A percentile compares a stretch with the other conserved stretches of the same genome.
phyloP scores from a whole-genome alignment of 225 moss, liverwort and hornwort genomes.

The Neckera pumila region DNA sequence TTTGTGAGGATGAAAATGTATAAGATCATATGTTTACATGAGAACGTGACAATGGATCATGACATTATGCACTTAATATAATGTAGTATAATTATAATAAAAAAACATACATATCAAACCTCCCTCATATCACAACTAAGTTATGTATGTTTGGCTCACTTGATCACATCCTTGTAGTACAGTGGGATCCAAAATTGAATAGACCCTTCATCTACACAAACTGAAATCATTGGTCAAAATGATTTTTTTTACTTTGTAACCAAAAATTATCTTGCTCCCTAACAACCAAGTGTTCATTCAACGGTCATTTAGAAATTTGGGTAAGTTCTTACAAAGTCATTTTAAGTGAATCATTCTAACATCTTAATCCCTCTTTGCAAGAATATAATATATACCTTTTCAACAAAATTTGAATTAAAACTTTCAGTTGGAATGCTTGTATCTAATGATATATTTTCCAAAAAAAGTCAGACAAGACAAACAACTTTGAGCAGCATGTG shows the following conservation, averaged over 20 bases:
- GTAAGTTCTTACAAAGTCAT: not conserved
- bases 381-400: not conserved
- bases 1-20: not conserved
- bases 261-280: not conserved
- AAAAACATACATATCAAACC: too few species aligned
- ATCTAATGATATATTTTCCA: not conserved
- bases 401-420: not conserved
- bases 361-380: not conserved
- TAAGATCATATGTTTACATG: not conserved
- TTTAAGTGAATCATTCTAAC: not conserved
- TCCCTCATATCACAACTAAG: too few species aligned
- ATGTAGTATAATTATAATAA: too few species aligned
- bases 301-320: not conserved
- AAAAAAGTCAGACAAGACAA: fast-evolving
- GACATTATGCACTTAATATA: not conserved
- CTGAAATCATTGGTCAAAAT: not conserved
- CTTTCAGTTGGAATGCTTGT: not conserved
- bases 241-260: too few species aligned
- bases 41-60: not conserved
- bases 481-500: not conserved
- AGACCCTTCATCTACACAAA: fast-evolving
- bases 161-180: not conserved
- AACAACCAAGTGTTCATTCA: not conserved
- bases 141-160: not conserved
- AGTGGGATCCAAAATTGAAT: not conserved